Percentiles rank a stretch among this genome's conserved stretches.
phyloP scores from a whole-genome alignment of 441 rosid genomes.

The Pelargonium citronellum region DNA sequence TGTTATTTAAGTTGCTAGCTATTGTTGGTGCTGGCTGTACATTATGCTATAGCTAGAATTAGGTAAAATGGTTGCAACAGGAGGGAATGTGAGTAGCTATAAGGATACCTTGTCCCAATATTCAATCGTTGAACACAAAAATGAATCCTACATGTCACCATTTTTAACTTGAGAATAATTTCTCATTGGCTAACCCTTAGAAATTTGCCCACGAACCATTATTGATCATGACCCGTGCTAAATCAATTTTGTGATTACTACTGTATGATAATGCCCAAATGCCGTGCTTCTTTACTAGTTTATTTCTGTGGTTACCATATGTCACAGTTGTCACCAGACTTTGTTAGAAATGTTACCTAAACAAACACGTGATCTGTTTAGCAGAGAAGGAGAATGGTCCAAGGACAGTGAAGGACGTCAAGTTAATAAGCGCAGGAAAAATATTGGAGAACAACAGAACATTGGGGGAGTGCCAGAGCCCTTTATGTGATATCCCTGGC shows the following conservation, averaged over 20 bases:
- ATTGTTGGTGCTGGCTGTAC: neutral
- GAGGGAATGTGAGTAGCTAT: too few species aligned
- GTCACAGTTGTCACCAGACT: neutral
- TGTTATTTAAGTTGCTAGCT: neutral
- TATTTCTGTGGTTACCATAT: neutral
- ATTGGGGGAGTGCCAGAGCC: conserved; percentile 72
- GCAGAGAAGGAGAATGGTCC: conserved; percentile 87
- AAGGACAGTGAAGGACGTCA: conserved; percentile 77
- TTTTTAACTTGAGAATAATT: neutral
- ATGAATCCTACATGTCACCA: neutral
- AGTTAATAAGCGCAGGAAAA: conserved; percentile 88
- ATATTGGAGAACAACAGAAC: conserved; percentile 82
- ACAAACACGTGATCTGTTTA: conserved; percentile 13
- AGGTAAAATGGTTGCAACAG: neutral
- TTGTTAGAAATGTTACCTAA: neutral
- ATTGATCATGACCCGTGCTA: neutral
- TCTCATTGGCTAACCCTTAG: neutral
- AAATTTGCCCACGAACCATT: neutral
- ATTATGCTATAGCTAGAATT: neutral
- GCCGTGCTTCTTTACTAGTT: neutral
- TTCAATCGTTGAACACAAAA: neutral
- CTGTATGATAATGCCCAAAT: too few species aligned
- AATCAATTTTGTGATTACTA: too few species aligned
- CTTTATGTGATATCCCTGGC: conserved; percentile 68
- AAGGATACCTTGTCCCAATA: too few species aligned